These are phyloP conservation scores for Salvia splendens DNA, from an alignment of 257 asterid genomes.

Conservation along the genomic window DNA sequence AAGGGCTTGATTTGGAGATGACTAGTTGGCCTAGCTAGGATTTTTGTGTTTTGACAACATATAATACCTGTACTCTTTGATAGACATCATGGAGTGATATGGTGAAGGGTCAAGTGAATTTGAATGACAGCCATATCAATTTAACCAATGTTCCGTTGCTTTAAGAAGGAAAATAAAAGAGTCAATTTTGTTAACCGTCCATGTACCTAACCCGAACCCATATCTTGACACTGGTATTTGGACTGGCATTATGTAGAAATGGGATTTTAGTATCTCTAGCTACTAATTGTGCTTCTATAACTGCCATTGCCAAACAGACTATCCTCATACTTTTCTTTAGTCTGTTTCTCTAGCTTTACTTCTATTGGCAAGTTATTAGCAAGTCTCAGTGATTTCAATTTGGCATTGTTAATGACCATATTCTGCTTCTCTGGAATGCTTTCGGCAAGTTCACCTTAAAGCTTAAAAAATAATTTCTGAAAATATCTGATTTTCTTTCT, in stretches of 20 bases:
- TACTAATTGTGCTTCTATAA: slow-evolving; percentile 8
- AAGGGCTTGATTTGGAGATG: background rate
- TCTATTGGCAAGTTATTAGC: background rate
- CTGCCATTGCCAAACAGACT: background rate
- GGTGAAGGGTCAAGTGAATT: background rate
- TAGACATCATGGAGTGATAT: background rate
- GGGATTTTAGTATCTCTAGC: background rate
- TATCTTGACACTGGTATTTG: background rate
- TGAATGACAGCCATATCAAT: background rate
- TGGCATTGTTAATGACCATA: background rate
- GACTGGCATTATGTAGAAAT: background rate
- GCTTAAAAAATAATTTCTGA: background rate
- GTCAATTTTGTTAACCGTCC: background rate
- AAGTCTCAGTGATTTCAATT: background rate
- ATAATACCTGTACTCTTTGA: background rate
- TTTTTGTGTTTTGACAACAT: background rate
- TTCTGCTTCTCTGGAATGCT: slow-evolving; percentile 1
- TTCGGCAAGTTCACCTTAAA: background rate
- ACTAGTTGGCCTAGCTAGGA: background rate
- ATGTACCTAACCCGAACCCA: background rate
- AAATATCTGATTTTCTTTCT: background rate
- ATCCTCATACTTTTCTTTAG: background rate
- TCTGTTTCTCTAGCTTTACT: background rate
- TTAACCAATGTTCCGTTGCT: background rate
- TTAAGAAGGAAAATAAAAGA: background rate